Percentiles rank a stretch among this genome's conserved stretches.
Conservation (phyloP, 495 filamentous ascomycete genomes). For the Glutinoglossum americanum region DNA sequence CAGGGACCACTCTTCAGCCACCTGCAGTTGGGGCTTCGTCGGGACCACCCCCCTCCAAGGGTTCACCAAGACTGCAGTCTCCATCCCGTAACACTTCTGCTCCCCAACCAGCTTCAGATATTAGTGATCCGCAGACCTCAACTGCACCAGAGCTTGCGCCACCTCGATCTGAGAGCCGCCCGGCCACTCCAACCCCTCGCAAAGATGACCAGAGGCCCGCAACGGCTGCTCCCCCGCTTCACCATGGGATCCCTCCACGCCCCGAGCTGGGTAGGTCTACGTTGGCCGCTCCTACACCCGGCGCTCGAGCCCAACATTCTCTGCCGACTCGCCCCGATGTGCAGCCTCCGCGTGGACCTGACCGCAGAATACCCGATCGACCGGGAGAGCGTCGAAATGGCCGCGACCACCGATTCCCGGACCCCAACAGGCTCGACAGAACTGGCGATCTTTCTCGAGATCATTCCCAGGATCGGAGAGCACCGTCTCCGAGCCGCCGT, state of each 20-base stretch:
- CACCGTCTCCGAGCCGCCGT: background rate
- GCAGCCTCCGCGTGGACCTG: background rate
- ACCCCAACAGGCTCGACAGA: slow-evolving; percentile 1
- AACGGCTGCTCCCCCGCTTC: background rate
- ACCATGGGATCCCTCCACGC: background rate
- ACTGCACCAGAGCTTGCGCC: background rate
- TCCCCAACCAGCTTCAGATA: background rate
- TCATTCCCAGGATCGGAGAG: slow-evolving; percentile 1
- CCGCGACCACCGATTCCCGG: slow-evolving; percentile 3
- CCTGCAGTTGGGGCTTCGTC: background rate
- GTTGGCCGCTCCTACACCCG: background rate
- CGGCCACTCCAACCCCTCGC: background rate
- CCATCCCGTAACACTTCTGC: background rate
- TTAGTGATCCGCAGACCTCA: background rate
- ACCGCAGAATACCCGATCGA: slow-evolving; percentile 1
- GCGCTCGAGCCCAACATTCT: background rate
- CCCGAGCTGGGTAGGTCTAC: background rate
- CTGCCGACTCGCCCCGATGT: slow-evolving; percentile 5
- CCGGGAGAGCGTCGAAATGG: slow-evolving; percentile 2
- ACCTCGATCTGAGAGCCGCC: background rate
- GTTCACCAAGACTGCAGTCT: background rate
- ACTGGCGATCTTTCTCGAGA: background rate
- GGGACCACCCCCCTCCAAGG: background rate
- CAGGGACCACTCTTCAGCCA: background rate
- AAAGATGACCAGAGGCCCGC: background rate